These are phyloP conservation scores for Talinum fruticosum DNA, from an alignment of 148 eudicot genomes.

Conservation along the genomic window DNA sequence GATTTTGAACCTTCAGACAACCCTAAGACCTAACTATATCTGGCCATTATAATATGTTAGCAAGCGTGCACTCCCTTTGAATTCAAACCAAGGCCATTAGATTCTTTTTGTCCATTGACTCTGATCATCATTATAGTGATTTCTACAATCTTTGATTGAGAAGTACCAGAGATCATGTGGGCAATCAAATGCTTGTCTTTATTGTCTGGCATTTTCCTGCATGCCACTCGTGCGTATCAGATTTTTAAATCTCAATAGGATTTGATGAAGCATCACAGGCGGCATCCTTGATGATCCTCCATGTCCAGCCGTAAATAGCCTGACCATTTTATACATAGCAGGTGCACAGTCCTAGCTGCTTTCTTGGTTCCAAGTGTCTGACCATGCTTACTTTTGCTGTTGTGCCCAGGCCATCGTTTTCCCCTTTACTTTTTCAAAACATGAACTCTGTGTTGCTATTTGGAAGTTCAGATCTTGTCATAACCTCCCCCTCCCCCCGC, in stretches of 20 bases:
- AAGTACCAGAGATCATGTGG: not conserved
- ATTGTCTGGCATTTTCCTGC: conserved; percentile 11
- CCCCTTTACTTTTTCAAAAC: too few relatives aligned
- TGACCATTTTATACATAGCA: too few relatives aligned
- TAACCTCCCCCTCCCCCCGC: too few relatives aligned
- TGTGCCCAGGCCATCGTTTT: too few relatives aligned
- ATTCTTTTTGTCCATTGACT: not conserved
- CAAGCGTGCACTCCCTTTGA: not conserved
- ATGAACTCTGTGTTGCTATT: too few relatives aligned
- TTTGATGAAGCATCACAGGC: not conserved
- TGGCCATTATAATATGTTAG: not conserved
- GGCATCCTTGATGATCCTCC: not conserved
- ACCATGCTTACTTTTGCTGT: too few relatives aligned
- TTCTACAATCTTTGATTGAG: too few relatives aligned
- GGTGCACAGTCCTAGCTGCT: too few relatives aligned
- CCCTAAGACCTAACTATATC: too few relatives aligned
- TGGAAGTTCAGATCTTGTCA: too few relatives aligned
- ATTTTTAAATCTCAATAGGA: not conserved
- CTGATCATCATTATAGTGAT: not conserved
- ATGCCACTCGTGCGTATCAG: conserved; percentile 10
- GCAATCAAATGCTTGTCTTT: conserved; percentile 6
- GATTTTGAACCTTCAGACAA: too few relatives aligned
- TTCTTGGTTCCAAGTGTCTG: too few relatives aligned
- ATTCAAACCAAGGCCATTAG: not conserved
- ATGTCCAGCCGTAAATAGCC: not conserved